These are phyloP conservation scores for Erodium moschatum DNA, from an alignment of 441 rosid species.

Conservation along the genomic window DNA sequence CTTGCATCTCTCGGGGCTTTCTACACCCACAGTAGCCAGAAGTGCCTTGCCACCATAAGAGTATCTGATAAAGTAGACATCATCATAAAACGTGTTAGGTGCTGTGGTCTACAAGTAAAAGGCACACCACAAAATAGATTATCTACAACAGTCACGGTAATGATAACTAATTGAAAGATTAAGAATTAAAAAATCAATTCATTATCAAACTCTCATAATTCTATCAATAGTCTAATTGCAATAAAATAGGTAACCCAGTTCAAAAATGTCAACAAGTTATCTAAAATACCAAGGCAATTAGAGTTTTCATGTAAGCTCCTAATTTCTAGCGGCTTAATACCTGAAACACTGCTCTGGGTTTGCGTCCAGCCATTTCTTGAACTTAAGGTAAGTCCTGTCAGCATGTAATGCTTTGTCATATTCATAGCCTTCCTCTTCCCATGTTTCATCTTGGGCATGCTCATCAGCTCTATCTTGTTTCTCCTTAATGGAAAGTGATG, in stretches of 20 bases:
- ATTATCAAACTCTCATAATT: too few species aligned
- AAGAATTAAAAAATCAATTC: too few species aligned
- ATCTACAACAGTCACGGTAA: background rate
- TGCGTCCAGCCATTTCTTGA: constrained; percentile 67
- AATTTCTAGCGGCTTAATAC: constrained; percentile 24
- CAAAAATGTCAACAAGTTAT: background rate
- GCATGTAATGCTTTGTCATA: constrained; percentile 69
- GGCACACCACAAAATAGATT: background rate
- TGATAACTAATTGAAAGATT: too few species aligned
- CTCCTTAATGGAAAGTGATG: constrained; percentile 42
- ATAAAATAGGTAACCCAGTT: too few species aligned
- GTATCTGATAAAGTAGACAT: constrained; percentile 37
- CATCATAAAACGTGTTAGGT: background rate
- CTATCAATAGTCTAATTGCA: too few species aligned
- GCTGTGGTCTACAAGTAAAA: background rate
- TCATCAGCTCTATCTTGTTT: constrained; percentile 32
- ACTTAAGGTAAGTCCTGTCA: constrained; percentile 82
- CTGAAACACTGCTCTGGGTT: constrained; percentile 82
- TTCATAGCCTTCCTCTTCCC: constrained; percentile 71
- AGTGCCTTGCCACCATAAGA: constrained; percentile 59
- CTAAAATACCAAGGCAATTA: background rate
- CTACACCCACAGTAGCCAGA: constrained; percentile 36
- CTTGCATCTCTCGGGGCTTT: constrained; percentile 40
- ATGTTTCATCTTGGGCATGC: constrained; percentile 41
- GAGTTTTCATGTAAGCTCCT: background rate